Evolutionary conservation across 768 basidiomycete species (phyloP).

Genomic region (Sarcomyxa edulis): DNA sequence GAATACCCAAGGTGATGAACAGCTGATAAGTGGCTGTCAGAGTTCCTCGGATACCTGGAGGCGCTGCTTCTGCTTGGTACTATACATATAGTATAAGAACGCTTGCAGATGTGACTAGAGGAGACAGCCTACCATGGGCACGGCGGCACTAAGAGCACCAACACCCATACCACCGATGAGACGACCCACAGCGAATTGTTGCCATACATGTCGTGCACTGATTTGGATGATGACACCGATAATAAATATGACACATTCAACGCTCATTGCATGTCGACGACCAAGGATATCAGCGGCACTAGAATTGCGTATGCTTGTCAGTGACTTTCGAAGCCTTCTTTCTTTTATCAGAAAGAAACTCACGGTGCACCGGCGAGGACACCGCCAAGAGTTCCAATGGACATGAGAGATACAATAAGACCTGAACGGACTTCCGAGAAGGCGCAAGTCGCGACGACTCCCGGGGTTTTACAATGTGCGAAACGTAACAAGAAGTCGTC

Average conservation of each 20-base stretch:
- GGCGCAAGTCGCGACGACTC: slow-evolving; percentile 35
- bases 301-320: too few species aligned
- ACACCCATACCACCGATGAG: slow-evolving; percentile 64
- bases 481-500: slow-evolving; percentile 63
- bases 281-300: slow-evolving; percentile 64
- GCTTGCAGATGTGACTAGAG: slow-evolving; percentile 4
- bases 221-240: slow-evolving; percentile 62
- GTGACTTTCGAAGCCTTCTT: too few species aligned
- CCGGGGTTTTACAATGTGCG: slow-evolving; percentile 39
- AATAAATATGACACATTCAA: slow-evolving; percentile 51
- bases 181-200: slow-evolving; percentile 63
- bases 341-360: too few species aligned
- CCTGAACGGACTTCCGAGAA: slow-evolving; percentile 57
- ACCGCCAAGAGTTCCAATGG: slow-evolving; percentile 64
- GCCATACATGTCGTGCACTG: slow-evolving; percentile 45
- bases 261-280: slow-evolving; percentile 59
- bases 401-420: slow-evolving; percentile 66
- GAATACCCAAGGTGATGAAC: slow-evolving; percentile 68
- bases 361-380: slow-evolving; percentile 58
- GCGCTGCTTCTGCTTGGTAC: slow-evolving; percentile 73
- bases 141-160: slow-evolving; percentile 61
- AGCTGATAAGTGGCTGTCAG: slow-evolving; percentile 58
- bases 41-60: slow-evolving; percentile 65
- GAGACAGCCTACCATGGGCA: slow-evolving; percentile 45
- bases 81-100: slow-evolving; percentile 11